Evolutionary conservation across 2,329 filamentous ascomycete species (phyloP).

Genomic region (Pseudogymnoascus sp.): DNA sequence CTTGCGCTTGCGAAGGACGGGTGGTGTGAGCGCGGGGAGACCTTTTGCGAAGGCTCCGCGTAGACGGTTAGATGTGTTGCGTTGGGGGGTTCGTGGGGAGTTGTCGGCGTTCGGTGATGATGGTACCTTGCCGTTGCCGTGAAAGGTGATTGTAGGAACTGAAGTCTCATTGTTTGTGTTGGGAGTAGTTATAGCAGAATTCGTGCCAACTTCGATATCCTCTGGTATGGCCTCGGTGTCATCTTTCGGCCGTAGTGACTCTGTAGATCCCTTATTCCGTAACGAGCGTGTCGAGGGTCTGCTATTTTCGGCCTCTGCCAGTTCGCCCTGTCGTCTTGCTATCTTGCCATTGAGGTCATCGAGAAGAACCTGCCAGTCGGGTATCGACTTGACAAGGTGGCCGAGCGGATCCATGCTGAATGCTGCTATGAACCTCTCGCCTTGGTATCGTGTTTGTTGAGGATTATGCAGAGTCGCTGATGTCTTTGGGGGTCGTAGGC

Average conservation of each 20-base stretch:
- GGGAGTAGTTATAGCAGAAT: neutral
- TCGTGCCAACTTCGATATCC: neutral
- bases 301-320: conserved; percentile 38
- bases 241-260: conserved; percentile 28
- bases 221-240: conserved; percentile 7
- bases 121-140: neutral
- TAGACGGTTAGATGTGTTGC: neutral
- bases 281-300: conserved; percentile 30
- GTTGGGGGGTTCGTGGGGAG: neutral
- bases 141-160: neutral
- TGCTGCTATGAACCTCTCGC: neutral
- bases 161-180: neutral
- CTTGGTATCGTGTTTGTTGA: neutral
- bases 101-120: neutral
- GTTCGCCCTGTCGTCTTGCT: conserved; percentile 50
- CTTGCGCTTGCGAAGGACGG: conserved; percentile 26
- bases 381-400: conserved; percentile 46
- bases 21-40: conserved; percentile 10
- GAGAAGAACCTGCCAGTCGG: conserved; percentile 50
- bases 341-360: conserved; percentile 54
- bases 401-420: conserved; percentile 44
- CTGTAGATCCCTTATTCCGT: conserved; percentile 29
- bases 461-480: neutral
- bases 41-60: neutral
- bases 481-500: neutral